Percentiles rank a stretch among this genome's conserved stretches.
Conservation (phyloP, 495 filamentous ascomycete species). For the Elaphomyces granulatus region DNA sequence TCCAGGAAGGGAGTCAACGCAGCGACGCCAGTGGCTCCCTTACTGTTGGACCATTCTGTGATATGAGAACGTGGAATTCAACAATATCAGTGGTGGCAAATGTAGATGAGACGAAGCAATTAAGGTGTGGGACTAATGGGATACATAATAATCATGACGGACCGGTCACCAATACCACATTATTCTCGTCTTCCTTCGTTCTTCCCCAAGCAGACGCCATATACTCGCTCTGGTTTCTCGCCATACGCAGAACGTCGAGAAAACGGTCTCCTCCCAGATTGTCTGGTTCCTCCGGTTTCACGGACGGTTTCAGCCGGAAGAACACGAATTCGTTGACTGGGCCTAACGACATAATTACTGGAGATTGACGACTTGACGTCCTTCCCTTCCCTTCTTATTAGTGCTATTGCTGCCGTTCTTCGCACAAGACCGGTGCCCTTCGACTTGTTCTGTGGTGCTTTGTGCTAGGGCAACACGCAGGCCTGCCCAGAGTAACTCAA, state of each 20-base stretch:
- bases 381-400: neutral
- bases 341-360: too few species aligned
- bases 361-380: neutral
- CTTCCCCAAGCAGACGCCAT: slow-evolving; percentile 28
- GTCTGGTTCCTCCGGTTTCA: slow-evolving; percentile 28
- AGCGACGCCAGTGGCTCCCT: slow-evolving; percentile 10
- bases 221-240: slow-evolving; percentile 24
- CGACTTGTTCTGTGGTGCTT: neutral
- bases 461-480: slow-evolving; percentile 50
- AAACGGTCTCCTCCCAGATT: slow-evolving; percentile 21
- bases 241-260: slow-evolving; percentile 15
- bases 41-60: slow-evolving; percentile 29
- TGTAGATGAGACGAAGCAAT: too few species aligned
- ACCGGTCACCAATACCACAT: slow-evolving; percentile 30
- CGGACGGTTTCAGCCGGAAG: slow-evolving; percentile 24
- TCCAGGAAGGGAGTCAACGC: slow-evolving; percentile 18
- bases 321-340: slow-evolving; percentile 26
- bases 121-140: neutral
- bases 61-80: too few species aligned
- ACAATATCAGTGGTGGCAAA: too few species aligned
- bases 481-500: slow-evolving; percentile 73
- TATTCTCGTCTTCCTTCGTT: slow-evolving; percentile 22
- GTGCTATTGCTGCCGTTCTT: neutral
- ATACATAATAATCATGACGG: slow-evolving; percentile 1
- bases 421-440: neutral